Base-by-base conservation (phyloP, 75 land plant species). In the Sequoia sempervirens region DNA sequence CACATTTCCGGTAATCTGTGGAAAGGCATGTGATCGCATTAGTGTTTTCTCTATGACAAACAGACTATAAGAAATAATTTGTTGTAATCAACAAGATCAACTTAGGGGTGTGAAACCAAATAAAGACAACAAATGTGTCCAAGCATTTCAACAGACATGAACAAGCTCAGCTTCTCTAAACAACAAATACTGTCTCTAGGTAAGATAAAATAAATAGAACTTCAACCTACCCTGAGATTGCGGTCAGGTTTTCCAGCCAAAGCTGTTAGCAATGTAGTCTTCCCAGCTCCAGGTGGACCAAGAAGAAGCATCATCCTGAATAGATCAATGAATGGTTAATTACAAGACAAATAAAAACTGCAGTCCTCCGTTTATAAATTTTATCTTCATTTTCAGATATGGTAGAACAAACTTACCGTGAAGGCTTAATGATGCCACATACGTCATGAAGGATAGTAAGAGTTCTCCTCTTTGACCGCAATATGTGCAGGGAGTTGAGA, bases 231-330 rank as follows among this genome's bases (percentile, higher is more conserved):
- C 84, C 89, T 93, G 26, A 95, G 82, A 47, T 86, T 69, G 47
- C 82, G 37, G 26, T 83, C 88, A 72, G 92, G 91, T 79, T 91
- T 90, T 45, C 95, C 97, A 12, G 97, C 90, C 85, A 95, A 85
- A 73, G 94, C 91, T 80, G 91, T 83, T 75, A 95, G 85, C 86
- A 95, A 88, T 15, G 92, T 93, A 36, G 94, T 91, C 76, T 95
- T 95, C 18, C 97, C 97, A 18, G 97, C 91, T 0, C 89, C 86
- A 36, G 97, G 97, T 0, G 97, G 97, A 0, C 97, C 97, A 79
- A 95, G 85, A 61, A 95, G 94, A 68, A 95, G 84, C 13, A 93
- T 91, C 90, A 95, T 87, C 82, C 97, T 95, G 86, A 73, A 83
- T 30, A 34, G 3, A 11, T 11, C 17, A 81, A 32, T 54, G 14